These are phyloP conservation scores for Beauveria pseudobassiana DNA, from an alignment of 2,329 filamentous ascomycete species.

Conservation along the genomic window DNA sequence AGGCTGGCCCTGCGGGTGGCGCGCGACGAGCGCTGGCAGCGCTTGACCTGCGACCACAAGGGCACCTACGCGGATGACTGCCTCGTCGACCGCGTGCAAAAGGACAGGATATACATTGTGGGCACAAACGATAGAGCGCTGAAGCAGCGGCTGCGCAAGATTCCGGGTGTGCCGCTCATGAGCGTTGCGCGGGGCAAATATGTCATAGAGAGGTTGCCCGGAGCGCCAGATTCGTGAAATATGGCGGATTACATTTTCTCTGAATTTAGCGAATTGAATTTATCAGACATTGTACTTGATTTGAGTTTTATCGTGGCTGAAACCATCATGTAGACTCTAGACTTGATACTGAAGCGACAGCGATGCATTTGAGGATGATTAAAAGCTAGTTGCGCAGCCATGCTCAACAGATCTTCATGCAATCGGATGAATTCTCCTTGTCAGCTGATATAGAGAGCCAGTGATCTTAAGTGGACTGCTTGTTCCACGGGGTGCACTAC, in stretches of 20 bases:
- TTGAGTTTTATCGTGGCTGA: neutral
- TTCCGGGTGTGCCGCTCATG: slow-evolving; percentile 60
- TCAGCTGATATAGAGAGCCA: too few relatives aligned
- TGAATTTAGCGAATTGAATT: slow-evolving; percentile 8
- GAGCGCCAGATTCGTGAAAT: slow-evolving; percentile 56
- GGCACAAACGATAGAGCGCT: slow-evolving; percentile 72
- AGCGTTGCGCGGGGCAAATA: slow-evolving; percentile 86
- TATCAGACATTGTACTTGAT: neutral
- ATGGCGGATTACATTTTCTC: neutral
- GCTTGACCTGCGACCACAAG: slow-evolving; percentile 84
- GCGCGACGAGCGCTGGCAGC: slow-evolving; percentile 79
- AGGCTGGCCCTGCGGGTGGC: slow-evolving; percentile 79
- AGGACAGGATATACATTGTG: slow-evolving; percentile 71
- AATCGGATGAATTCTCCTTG: too few relatives aligned
- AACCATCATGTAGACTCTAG: neutral
- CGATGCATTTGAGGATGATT: neutral
- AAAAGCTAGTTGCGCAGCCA: neutral
- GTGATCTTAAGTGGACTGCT: neutral
- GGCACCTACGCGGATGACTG: slow-evolving; percentile 79
- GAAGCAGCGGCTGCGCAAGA: slow-evolving; percentile 75
- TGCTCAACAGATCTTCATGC: too few relatives aligned
- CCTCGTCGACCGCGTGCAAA: slow-evolving; percentile 65
- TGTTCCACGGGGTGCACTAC: neutral
- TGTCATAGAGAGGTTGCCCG: slow-evolving; percentile 83
- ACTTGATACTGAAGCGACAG: neutral